phyloP scores from a whole-genome alignment of 495 filamentous ascomycete species.

The Aspergillus baeticus region DNA sequence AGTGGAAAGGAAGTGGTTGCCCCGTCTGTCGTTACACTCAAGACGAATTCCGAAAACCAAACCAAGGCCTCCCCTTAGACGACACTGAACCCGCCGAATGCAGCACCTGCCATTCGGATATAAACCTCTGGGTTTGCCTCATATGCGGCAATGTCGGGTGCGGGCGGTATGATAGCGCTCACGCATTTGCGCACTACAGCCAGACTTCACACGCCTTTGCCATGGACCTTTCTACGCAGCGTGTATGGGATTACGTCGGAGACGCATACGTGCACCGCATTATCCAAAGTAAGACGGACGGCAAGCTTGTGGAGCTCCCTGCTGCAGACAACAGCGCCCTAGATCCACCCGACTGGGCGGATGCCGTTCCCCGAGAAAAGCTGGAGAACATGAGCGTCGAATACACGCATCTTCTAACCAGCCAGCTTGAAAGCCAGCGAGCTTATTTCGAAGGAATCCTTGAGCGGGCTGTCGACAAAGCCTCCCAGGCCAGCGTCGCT shows the following conservation, averaged over 20 bases:
- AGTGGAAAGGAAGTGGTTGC: conserved; percentile 92
- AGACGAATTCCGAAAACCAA: conserved; percentile 43
- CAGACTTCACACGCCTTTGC: conserved; percentile 85
- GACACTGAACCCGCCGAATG: conserved; percentile 54
- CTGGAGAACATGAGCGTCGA: conserved; percentile 89
- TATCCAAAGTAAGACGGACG: conserved; percentile 87
- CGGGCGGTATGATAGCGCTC: conserved; percentile 88
- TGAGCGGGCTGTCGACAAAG: conserved; percentile 88
- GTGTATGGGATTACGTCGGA: conserved; percentile 95
- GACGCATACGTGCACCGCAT: conserved; percentile 95
- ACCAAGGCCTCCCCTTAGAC: conserved; percentile 27
- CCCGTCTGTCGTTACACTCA: conserved; percentile 92
- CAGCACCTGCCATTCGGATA: conserved; percentile 67
- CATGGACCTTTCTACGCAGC: conserved; percentile 87
- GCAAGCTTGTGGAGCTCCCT: conserved; percentile 82
- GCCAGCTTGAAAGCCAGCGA: conserved; percentile 87
- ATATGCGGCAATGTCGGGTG: conserved; percentile 94
- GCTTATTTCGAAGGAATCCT: conserved; percentile 94
- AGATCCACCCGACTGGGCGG: conserved; percentile 49
- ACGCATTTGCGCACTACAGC: conserved; percentile 93
- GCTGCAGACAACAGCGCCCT: conserved; percentile 43
- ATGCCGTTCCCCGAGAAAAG: conserved; percentile 85
- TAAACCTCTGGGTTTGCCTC: conserved; percentile 90
- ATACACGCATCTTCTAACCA: conserved; percentile 89
- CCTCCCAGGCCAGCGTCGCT: conserved; percentile 64